Conservation (phyloP, 2,329 filamentous ascomycete species). For the Colletotrichum brevisporum region DNA sequence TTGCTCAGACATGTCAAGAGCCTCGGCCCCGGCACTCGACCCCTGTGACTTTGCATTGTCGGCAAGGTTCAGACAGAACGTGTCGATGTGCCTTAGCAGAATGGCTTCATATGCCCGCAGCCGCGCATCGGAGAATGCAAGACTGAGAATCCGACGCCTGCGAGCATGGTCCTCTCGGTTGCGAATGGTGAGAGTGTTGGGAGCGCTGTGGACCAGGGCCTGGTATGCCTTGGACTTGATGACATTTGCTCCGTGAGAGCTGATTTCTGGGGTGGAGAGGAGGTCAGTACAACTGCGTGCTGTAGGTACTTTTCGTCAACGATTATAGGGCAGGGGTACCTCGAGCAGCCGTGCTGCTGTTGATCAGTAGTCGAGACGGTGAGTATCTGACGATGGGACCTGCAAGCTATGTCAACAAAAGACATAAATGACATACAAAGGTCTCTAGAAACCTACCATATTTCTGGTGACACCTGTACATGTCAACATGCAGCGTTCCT, state of each 20-base stretch:
- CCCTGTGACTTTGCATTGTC: slow-evolving; percentile 35
- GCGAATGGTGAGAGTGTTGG: slow-evolving; percentile 35
- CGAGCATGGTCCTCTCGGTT: slow-evolving; percentile 30
- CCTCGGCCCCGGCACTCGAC: slow-evolving; percentile 6
- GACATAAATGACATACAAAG: background rate
- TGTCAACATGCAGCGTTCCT: slow-evolving; percentile 52
- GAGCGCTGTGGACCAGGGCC: slow-evolving; percentile 29
- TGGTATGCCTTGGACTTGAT: slow-evolving; percentile 42
- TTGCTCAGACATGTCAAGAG: slow-evolving; percentile 24
- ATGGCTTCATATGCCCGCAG: slow-evolving; percentile 42
- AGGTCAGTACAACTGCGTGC: background rate
- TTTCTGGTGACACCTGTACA: slow-evolving; percentile 51
- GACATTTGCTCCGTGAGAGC: slow-evolving; percentile 37
- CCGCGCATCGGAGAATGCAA: slow-evolving; percentile 45
- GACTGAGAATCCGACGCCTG: slow-evolving; percentile 40
- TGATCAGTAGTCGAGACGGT: slow-evolving; percentile 45
- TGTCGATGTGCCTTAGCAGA: slow-evolving; percentile 43
- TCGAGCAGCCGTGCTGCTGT: slow-evolving; percentile 32
- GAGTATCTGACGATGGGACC: slow-evolving; percentile 46
- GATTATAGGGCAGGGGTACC: slow-evolving; percentile 16
- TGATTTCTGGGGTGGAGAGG: slow-evolving; percentile 39
- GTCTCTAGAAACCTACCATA: slow-evolving; percentile 44
- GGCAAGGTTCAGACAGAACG: slow-evolving; percentile 39
- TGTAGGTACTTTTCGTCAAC: background rate
- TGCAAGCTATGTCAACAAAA: slow-evolving; percentile 17